A percentile compares a stretch with the other conserved stretches of the same genome.
phyloP scores from a whole-genome alignment of 164 flowering plant species.

The Nymphaea thermarum region DNA sequence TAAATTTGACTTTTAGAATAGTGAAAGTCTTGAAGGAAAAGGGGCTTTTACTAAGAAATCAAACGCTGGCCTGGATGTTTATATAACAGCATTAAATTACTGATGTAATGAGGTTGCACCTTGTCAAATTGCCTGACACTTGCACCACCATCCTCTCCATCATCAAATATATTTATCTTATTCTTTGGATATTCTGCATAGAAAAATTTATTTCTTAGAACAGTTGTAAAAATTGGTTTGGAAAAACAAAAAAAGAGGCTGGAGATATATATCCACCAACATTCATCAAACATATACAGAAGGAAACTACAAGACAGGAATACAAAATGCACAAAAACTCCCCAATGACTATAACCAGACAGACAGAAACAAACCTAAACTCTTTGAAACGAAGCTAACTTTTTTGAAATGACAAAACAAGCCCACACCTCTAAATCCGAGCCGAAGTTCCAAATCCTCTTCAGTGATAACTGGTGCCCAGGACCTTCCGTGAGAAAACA shows the following conservation, averaged over 20 bases:
- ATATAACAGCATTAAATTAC: neutral
- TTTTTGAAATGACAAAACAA: neutral
- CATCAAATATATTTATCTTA: neutral
- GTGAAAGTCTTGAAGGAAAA: no score
- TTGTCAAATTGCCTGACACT: neutral
- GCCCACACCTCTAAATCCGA: constrained; percentile 17
- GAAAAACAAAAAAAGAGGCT: no score
- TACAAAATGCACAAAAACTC: no score
- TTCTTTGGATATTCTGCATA: neutral
- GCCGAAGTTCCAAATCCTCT: constrained; percentile 25
- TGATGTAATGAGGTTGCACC: neutral
- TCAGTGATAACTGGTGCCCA: constrained; percentile 19
- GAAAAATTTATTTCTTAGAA: no score
- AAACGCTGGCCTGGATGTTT: neutral
- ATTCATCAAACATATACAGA: neutral
- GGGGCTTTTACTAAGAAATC: neutral
- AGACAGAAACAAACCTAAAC: no score
- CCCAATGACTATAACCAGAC: no score
- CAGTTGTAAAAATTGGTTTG: neutral
- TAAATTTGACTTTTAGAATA: no score
- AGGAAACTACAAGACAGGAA: neutral
- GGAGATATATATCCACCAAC: neutral
- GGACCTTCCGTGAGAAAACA: constrained; percentile 15
- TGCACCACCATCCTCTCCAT: neutral
- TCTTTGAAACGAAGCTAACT: no score